Conservation (phyloP, 1,284 basidiomycete genomes). For the Earliella scabrosa region DNA sequence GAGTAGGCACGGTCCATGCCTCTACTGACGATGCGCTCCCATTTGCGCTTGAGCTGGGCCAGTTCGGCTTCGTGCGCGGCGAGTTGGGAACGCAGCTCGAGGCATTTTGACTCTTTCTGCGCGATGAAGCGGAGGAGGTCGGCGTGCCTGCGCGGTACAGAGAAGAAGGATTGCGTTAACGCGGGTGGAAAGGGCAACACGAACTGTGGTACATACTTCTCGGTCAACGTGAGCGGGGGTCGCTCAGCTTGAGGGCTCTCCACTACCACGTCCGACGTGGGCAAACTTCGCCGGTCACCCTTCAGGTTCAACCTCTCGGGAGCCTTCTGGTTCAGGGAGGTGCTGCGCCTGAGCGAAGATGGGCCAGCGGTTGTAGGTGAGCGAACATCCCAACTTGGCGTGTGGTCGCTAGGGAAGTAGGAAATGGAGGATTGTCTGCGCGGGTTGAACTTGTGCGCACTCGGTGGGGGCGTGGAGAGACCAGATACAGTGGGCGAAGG, state of each 20-base stretch:
- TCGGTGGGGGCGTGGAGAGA: conserved; percentile 30
- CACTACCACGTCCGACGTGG: conserved; percentile 21
- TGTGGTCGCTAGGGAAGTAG: conserved; percentile 50
- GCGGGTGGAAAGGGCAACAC: not conserved
- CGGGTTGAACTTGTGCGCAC: conserved; percentile 27
- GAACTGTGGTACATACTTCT: conserved; percentile 49
- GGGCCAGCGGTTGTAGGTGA: conserved; percentile 28
- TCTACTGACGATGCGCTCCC: conserved; percentile 76
- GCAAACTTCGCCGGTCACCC: conserved; percentile 31
- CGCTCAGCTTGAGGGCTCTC: conserved; percentile 27
- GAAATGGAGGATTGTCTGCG: conserved; percentile 68
- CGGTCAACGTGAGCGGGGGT: conserved; percentile 59
- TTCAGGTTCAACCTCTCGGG: conserved; percentile 17
- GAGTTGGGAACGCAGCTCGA: conserved; percentile 76
- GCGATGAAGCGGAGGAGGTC: conserved; percentile 80
- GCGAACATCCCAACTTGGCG: conserved; percentile 32
- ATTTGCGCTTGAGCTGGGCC: conserved; percentile 73
- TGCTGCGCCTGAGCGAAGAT: conserved; percentile 28
- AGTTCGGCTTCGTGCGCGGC: conserved; percentile 73
- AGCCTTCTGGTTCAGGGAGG: conserved; percentile 26
- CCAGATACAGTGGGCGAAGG: conserved; percentile 26
- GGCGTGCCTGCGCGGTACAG: conserved; percentile 57
- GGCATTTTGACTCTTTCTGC: conserved; percentile 80
- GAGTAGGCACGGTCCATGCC: conserved; percentile 49
- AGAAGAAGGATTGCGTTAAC: not conserved